A percentile compares a stretch with the other conserved stretches of the same genome.
phyloP scores from a whole-genome alignment of 768 basidiomycete genomes.

The Crucibulum laeve region DNA sequence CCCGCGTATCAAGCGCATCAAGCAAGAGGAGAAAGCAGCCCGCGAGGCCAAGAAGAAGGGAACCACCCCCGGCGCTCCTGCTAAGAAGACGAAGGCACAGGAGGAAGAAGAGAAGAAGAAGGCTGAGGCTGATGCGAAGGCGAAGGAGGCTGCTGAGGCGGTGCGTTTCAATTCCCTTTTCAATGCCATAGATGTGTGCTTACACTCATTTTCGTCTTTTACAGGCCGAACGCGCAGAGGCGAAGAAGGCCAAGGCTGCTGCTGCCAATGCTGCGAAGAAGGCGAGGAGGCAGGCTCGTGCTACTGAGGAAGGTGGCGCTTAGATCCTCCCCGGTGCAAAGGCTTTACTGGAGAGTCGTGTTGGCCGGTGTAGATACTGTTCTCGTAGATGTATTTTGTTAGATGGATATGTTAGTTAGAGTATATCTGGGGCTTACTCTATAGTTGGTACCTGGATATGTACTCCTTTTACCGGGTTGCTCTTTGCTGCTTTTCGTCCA shows the following conservation, averaged over 20 bases:
- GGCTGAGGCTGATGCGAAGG: constrained; percentile 66
- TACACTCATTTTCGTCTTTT: constrained; percentile 3
- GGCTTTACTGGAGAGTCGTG: no score
- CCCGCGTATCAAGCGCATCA: constrained; percentile 96
- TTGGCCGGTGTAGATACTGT: no score
- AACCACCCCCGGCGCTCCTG: constrained; percentile 41
- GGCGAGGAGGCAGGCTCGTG: constrained; percentile 64
- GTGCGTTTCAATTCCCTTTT: constrained; percentile 26
- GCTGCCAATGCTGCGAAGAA: constrained; percentile 92
- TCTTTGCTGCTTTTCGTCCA: no score
- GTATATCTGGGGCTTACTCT: no score
- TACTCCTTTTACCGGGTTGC: no score
- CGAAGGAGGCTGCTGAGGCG: constrained; percentile 84
- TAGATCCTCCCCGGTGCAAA: no score
- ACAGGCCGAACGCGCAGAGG: constrained; percentile 60
- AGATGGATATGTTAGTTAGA: no score
- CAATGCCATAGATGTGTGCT: neutral
- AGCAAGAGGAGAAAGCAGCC: constrained; percentile 92
- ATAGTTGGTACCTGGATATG: no score
- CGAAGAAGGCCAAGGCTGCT: constrained; percentile 81
- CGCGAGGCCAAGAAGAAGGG: constrained; percentile 83
- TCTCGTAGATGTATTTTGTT: no score
- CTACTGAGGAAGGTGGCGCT: constrained; percentile 36
- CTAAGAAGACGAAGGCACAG: constrained; percentile 70
- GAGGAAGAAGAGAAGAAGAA: constrained; percentile 73